phyloP scores from a whole-genome alignment of 2,329 filamentous ascomycete species.

The Aspergillus sp. region DNA sequence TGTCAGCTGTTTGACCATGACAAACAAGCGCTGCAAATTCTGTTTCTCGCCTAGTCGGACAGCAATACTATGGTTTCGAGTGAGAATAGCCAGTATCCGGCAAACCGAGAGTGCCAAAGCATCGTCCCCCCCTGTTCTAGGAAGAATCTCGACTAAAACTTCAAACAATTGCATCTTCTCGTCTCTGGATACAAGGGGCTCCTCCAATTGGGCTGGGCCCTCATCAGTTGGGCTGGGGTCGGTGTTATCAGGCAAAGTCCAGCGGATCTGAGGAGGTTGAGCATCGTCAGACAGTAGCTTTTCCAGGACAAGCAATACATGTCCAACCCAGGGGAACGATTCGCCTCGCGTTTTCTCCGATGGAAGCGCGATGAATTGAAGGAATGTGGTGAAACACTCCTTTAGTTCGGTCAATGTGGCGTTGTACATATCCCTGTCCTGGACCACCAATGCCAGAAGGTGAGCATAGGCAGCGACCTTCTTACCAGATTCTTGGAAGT shows the following conservation, averaged over 20 bases:
- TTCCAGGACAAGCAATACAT: conserved; percentile 86
- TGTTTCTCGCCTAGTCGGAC: conserved; percentile 78
- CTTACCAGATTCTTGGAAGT: conserved; percentile 56
- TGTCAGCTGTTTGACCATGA: conserved; percentile 92
- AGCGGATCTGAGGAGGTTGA: conserved; percentile 71
- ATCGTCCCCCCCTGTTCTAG: conserved; percentile 83
- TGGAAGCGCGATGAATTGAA: conserved; percentile 72
- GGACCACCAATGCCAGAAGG: conserved; percentile 81
- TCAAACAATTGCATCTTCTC: conserved; percentile 72
- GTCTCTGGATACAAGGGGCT: conserved; percentile 62
- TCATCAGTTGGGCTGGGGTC: conserved; percentile 49
- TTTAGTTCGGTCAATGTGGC: conserved; percentile 72
- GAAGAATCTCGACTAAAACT: conserved; percentile 77
- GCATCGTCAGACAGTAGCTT: conserved; percentile 86
- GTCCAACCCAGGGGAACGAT: conserved; percentile 87
- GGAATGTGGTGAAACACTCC: conserved; percentile 72
- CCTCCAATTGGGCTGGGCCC: conserved; percentile 59
- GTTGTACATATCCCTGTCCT: conserved; percentile 77
- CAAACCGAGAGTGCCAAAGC: conserved; percentile 78
- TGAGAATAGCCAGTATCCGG: conserved; percentile 83
- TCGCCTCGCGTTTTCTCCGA: conserved; percentile 69
- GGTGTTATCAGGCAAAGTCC: conserved; percentile 59
- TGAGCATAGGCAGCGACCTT: conserved; percentile 92
- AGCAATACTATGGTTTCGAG: conserved; percentile 73
- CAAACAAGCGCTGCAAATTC: conserved; percentile 84